A percentile compares a stretch with the other conserved stretches of the same genome.
These are phyloP conservation scores for Aureobasidium pullulans DNA, from an alignment of 2,329 filamentous ascomycete species.

Conservation along the genomic window DNA sequence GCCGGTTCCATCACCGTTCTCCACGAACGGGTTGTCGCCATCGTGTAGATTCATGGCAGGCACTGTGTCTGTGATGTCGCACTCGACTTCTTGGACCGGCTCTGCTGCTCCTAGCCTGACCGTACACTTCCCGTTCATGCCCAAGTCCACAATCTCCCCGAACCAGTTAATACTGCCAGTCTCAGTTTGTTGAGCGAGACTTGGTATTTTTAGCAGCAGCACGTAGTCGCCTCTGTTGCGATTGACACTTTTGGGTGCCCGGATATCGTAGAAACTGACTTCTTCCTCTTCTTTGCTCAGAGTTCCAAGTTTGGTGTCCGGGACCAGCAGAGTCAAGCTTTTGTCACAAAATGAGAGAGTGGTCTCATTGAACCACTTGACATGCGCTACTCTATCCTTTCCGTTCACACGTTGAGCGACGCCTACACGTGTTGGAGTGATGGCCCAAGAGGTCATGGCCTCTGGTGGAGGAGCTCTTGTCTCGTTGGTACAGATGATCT, in stretches of 20 bases:
- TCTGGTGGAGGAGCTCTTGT: constrained; percentile 4
- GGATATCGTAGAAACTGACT: constrained; percentile 53
- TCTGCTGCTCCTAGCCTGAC: constrained; percentile 47
- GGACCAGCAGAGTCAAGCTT: constrained; percentile 30
- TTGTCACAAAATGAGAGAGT: constrained; percentile 16
- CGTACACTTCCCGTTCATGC: constrained; percentile 45
- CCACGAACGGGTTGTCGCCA: not conserved
- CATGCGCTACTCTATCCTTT: constrained; percentile 47
- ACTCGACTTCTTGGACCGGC: constrained; percentile 42
- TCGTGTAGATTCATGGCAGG: not conserved
- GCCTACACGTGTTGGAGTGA: constrained; percentile 44
- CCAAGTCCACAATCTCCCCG: constrained; percentile 49
- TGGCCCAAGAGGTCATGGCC: constrained; percentile 21
- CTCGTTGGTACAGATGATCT: constrained; percentile 45
- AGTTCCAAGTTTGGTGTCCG: constrained; percentile 36
- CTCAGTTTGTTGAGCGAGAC: not conserved
- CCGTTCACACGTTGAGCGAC: constrained; percentile 51
- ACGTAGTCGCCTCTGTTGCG: constrained; percentile 48
- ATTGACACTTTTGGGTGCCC: constrained; percentile 41
- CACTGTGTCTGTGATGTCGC: constrained; percentile 2
- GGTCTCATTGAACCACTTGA: constrained; percentile 42
- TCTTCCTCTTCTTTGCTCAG: constrained; percentile 39
- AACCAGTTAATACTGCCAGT: constrained; percentile 39
- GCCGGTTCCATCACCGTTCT: not conserved
- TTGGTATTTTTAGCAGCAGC: constrained; percentile 31